Evolutionary conservation across 2,329 filamentous ascomycete species (phyloP).

Genomic region (Neonectria coccinea): DNA sequence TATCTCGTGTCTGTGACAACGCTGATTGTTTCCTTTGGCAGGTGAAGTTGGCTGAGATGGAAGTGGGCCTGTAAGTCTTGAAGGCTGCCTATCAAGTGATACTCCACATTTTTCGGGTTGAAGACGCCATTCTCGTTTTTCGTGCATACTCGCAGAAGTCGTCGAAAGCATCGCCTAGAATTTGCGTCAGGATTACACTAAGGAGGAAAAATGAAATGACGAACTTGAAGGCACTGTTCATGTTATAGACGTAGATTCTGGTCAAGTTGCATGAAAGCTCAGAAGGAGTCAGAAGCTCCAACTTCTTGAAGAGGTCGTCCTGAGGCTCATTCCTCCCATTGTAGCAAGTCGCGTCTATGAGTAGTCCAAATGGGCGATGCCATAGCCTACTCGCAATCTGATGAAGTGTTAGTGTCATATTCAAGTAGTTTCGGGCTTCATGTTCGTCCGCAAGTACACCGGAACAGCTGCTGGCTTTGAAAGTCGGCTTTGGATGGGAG

Average conservation of each 20-base stretch:
- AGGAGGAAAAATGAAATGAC: slow-evolving; percentile 34
- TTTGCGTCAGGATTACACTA: slow-evolving; percentile 13
- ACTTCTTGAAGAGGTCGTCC: slow-evolving; percentile 72
- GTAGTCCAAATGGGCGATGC: slow-evolving; percentile 75
- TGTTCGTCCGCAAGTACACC: neutral
- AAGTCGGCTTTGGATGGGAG: no score
- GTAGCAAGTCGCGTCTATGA: slow-evolving; percentile 78
- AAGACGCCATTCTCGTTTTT: slow-evolving; percentile 71
- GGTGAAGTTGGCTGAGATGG: slow-evolving; percentile 72
- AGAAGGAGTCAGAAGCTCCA: slow-evolving; percentile 71
- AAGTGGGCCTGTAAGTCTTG: slow-evolving; percentile 75
- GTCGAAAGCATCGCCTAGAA: slow-evolving; percentile 70
- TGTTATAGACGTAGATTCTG: slow-evolving; percentile 77
- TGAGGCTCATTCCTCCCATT: slow-evolving; percentile 74
- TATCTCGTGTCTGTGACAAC: slow-evolving; percentile 75
- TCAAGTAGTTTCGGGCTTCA: neutral
- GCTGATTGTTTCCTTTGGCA: slow-evolving; percentile 77
- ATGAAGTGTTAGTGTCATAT: neutral
- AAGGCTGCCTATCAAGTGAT: slow-evolving; percentile 73
- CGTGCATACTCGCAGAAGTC: slow-evolving; percentile 70
- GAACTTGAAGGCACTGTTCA: slow-evolving; percentile 77
- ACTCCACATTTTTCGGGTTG: slow-evolving; percentile 73
- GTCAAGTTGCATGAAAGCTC: slow-evolving; percentile 70
- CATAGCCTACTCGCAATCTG: slow-evolving; percentile 77
- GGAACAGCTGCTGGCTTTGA: neutral